Base-by-base conservation (phyloP, 164 flowering plant species). In the Stephania yunnanensis region DNA sequence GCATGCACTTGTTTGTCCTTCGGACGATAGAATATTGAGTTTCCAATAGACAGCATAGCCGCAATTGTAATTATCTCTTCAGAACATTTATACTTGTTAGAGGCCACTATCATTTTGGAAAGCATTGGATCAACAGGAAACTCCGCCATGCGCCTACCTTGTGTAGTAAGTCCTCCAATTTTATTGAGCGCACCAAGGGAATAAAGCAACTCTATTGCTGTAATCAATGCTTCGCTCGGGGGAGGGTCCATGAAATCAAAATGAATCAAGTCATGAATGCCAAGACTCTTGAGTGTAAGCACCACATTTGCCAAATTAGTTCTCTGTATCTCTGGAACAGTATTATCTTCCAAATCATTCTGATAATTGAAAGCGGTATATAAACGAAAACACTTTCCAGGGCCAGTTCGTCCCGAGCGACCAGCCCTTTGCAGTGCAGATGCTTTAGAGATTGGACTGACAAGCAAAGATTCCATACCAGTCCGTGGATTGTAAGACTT, bases 191-290 rank as follows among this genome's bases (percentile, higher is more conserved):
- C 99, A 83, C 89, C 84, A 71, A 93, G 83, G 19, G 97, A 97
- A 86, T 81, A 96, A 1, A 96, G 89, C 63, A 88, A 80, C 78
- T 96, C 97, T 66, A 94, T 77, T 55, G 99, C 95, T 81, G 92
- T 94, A 42, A 92, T 73, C 77, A 96, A 83, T 29, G 99, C 92
- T 81, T 92, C 99, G 61, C 90, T 80, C 10, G 99, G 97, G 11
- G 99, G 99, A 7, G 97, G 95, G 63, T 95, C 99, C 97, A 95
- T 95, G 79, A 95, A 95, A 81, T 95, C 97, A 86, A 95, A 94
- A 80, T 85, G 78, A 55, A 91, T 12, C 79, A 96, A 79, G 77
- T 94, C 98, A 78, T 89, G 86, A 68, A 96, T 96, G 20, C 99
- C 99, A 78, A 94, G 89, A 76, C 95, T 96, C 87, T 96, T 96